Evolutionary conservation across 2,329 filamentous ascomycete species (phyloP).

Genomic region (Dactylella cylindrospora): DNA sequence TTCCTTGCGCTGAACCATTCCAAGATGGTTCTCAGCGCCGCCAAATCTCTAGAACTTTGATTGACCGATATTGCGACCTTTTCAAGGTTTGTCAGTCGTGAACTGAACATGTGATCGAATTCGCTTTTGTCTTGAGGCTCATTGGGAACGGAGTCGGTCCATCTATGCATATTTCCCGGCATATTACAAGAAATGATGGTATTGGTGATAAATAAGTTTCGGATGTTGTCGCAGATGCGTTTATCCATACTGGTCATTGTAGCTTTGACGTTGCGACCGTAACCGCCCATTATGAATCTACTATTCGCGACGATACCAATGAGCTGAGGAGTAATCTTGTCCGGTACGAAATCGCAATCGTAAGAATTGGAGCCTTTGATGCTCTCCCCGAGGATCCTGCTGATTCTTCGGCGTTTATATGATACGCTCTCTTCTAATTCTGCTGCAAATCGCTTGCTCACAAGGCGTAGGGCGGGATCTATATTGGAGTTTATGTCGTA

Average conservation of each 20-base stretch:
- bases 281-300: constrained; percentile 19
- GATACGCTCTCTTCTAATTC: constrained; percentile 2
- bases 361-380: constrained; percentile 1
- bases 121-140: neutral
- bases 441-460: neutral
- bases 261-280: constrained; percentile 15
- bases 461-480: too few species aligned
- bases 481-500: too few species aligned
- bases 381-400: constrained; percentile 2
- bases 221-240: constrained; percentile 12
- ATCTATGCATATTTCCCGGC: constrained; percentile 8
- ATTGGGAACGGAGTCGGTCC: neutral
- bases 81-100: constrained; percentile 12
- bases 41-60: neutral
- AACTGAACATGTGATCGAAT: constrained; percentile 3
- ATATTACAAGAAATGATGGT: constrained; percentile 6
- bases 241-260: constrained; percentile 3
- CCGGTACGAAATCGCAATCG: constrained; percentile 4
- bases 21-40: neutral
- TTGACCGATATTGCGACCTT: constrained; percentile 11
- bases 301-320: constrained; percentile 6
- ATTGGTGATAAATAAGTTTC: constrained; percentile 24
- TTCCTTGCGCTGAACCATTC: constrained; percentile 5
- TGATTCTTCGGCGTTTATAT: neutral
- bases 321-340: constrained; percentile 12